phyloP scores from a whole-genome alignment of 129 eudicot species.

The Flaveria trinervia region DNA sequence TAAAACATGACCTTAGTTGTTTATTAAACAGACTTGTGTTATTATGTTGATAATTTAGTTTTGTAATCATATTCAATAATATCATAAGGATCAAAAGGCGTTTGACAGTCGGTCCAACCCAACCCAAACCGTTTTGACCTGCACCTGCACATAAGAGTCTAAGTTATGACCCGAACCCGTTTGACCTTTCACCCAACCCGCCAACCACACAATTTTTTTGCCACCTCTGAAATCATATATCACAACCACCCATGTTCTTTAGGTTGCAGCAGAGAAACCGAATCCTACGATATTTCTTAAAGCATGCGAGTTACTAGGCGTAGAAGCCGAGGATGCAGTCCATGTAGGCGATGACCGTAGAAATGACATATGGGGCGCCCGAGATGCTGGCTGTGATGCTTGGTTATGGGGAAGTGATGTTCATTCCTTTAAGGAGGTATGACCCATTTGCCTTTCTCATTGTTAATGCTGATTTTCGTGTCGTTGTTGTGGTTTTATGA shows the following conservation, averaged over 20 bases:
- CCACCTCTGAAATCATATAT: neutral
- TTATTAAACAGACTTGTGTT: neutral
- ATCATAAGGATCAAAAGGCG: neutral
- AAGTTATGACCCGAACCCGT: neutral
- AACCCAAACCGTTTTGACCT: neutral
- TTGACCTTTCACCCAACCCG: neutral
- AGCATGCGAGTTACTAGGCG: slow-evolving; percentile 96
- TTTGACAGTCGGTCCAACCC: slow-evolving; percentile 1
- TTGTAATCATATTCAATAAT: neutral
- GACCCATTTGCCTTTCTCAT: neutral
- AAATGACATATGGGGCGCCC: slow-evolving; percentile 97
- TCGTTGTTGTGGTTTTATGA: neutral
- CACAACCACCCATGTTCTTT: neutral
- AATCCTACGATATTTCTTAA: slow-evolving; percentile 86
- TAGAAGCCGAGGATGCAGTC: slow-evolving; percentile 92
- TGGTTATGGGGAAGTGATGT: slow-evolving; percentile 99
- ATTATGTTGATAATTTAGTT: neutral
- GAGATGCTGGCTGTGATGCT: slow-evolving; percentile 99
- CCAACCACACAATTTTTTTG: neutral
- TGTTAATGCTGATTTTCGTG: neutral
- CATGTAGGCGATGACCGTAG: slow-evolving; percentile 99
- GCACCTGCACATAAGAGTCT: neutral
- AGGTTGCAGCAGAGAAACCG: slow-evolving; percentile 99
- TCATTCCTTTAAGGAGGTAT: slow-evolving; percentile 91
- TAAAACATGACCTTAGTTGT: neutral